A percentile compares a stretch with the other conserved stretches of the same genome.
Conservation (phyloP, 345 rosid genomes). For the Camelina sativa region DNA sequence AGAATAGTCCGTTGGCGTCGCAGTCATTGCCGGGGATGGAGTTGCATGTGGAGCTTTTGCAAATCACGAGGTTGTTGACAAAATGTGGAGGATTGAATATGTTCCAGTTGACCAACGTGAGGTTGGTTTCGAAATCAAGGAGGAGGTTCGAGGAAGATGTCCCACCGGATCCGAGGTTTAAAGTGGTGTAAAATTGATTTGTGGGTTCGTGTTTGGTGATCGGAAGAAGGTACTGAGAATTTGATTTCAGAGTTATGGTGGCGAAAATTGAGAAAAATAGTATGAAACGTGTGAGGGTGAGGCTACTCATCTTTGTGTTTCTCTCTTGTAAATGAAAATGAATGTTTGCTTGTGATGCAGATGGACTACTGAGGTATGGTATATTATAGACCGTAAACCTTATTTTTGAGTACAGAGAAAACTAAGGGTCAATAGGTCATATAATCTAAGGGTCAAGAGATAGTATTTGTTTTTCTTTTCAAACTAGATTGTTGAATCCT, state of each 20-base stretch:
- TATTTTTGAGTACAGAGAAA: not conserved
- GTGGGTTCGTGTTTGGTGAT: conserved; percentile 46
- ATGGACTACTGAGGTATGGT: not conserved
- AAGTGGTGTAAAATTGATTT: conserved; percentile 45
- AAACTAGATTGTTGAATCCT: no score
- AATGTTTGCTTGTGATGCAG: conserved; percentile 12
- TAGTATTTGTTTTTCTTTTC: no score
- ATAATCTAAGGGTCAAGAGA: no score
- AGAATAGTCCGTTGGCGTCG: conserved; percentile 15
- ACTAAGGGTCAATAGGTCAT: no score
- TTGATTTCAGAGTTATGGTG: not conserved
- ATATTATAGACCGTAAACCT: conserved; percentile 1
- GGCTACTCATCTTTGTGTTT: conserved; percentile 13
- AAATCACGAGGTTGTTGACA: not conserved
- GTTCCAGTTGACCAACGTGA: conserved; percentile 15
- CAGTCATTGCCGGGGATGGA: not conserved
- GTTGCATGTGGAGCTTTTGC: not conserved
- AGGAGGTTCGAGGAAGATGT: not conserved
- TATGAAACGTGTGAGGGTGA: not conserved
- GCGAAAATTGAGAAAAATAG: not conserved
- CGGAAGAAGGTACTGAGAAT: conserved; percentile 35
- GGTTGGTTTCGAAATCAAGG: conserved; percentile 22
- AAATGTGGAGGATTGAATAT: not conserved
- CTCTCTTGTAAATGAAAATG: not conserved
- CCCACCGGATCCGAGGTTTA: conserved; percentile 36